Base-by-base conservation (phyloP, 768 basidiomycete species). In the Rhodocollybia butyracea region DNA sequence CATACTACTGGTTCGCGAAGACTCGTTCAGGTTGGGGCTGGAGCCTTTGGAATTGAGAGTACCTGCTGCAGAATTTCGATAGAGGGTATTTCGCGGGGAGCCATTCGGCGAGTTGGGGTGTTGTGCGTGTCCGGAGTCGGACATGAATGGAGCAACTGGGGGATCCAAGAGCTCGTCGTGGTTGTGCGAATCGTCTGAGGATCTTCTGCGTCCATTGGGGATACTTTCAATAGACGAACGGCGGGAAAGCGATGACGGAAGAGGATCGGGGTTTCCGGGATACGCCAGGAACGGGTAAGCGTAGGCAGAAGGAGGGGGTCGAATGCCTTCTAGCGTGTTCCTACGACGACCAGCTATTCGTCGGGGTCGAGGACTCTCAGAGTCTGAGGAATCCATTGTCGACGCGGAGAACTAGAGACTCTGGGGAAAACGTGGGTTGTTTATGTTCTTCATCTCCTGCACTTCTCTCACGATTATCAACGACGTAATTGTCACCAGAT, bases 201-300 rank as follows among this genome's bases (percentile, higher is more conserved):
- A 50, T 13, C 48, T 24, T 38, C 31, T 36, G 5, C 12, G 24
- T 13, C 6, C n/a, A 2, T 39, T 22, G 24, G 24, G 12, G 15
- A 53, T 8, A 17, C 38, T 41, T 30, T 54, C 53, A 8, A 54
- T 5, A 24, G 53, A 54, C 6, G 40, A 46, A 19, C 53, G 53
- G 21, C 41, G 66, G 45, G 54, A 34, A 54, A 58, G 68, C 6
- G 31, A 74, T 45, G 70, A 61, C 1, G 73, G 74, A 13, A 78
- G 71, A 0, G 85, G 82, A 62, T 87, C 87, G 8, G 86, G 82
- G 65, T 86, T 88, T 15, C 86, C 85, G 0, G 80, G 74, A 63
- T 88, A 78, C 0, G 80, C 77, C 63, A 86, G 81, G 73, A 84
- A 85, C 13, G 84, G 84, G 59, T 61, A 74, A 15, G 60, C 31